Evolutionary conservation across 176 grass and related monocot species (phyloP).

Genomic region (Oryza officinalis): DNA sequence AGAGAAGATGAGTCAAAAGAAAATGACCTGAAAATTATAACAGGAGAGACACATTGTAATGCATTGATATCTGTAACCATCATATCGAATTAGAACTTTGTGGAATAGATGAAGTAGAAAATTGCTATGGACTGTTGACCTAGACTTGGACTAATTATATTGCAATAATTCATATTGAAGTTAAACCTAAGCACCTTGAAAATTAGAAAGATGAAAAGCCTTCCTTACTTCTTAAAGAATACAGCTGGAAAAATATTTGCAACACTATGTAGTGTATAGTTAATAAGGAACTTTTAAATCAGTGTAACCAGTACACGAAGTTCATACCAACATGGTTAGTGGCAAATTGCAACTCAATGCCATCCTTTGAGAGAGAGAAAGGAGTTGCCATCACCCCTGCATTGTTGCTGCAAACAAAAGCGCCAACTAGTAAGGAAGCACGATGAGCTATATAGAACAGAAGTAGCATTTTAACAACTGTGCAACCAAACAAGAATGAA

Average conservation of each 20-base stretch:
- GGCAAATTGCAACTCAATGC: conserved; percentile 92
- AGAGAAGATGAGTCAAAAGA: conserved; percentile 84
- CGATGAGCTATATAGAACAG: background rate
- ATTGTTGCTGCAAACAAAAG: conserved; percentile 70
- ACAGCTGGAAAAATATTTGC: background rate
- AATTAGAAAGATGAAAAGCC: background rate
- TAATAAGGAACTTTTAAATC: background rate
- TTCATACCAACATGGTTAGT: conserved; percentile 90
- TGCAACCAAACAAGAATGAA: background rate
- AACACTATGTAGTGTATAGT: background rate
- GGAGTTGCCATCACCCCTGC: conserved; percentile 91
- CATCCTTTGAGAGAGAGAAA: conserved; percentile 85
- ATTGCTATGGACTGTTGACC: background rate
- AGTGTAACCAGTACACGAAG: background rate
- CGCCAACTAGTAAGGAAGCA: background rate
- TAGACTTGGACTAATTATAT: background rate
- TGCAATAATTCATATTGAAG: too few relatives aligned
- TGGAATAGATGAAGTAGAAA: background rate
- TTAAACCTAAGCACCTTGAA: background rate
- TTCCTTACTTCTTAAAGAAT: background rate
- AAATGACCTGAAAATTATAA: conserved; percentile 73
- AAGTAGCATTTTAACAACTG: background rate
- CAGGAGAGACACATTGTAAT: background rate
- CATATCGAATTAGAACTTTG: background rate
- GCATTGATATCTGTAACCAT: background rate